phyloP scores from a whole-genome alignment of 1,139 yeast genomes.

The Diutina scorzettiae region DNA sequence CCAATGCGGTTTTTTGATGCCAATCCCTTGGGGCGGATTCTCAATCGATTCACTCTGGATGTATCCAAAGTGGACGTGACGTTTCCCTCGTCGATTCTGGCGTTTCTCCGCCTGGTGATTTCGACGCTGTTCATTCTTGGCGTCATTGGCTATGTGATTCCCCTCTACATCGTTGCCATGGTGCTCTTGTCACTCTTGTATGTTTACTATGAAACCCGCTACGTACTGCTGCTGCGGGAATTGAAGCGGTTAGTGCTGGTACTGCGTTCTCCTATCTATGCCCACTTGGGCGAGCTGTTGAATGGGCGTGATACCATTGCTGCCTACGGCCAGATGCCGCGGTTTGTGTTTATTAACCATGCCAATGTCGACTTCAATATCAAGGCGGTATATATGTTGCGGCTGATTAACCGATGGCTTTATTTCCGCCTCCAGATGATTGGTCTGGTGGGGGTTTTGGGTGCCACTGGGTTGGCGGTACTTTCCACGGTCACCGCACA shows the following conservation, averaged over 20 bases:
- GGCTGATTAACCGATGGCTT: slow-evolving; percentile 62
- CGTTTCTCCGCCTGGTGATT: slow-evolving; percentile 27
- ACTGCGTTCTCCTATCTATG: slow-evolving; percentile 49
- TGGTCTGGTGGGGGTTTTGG: slow-evolving; percentile 51
- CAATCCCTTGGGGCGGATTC: slow-evolving; percentile 21
- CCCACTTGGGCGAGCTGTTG: slow-evolving; percentile 51
- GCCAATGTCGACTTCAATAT: slow-evolving; percentile 54
- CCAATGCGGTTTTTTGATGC: slow-evolving; percentile 23
- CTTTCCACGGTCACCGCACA: slow-evolving; percentile 12
- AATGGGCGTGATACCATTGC: slow-evolving; percentile 49
- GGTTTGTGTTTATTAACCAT: slow-evolving; percentile 44
- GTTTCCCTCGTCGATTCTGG: slow-evolving; percentile 33
- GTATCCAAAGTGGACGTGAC: slow-evolving; percentile 47
- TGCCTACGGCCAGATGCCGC: slow-evolving; percentile 39
- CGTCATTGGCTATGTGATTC: slow-evolving; percentile 24
- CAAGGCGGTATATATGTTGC: slow-evolving; percentile 42
- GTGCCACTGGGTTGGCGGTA: slow-evolving; percentile 46
- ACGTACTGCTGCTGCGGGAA: slow-evolving; percentile 43
- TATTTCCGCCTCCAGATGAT: slow-evolving; percentile 56
- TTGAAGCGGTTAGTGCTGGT: slow-evolving; percentile 41
- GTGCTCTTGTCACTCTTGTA: slow-evolving; percentile 30
- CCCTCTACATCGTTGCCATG: slow-evolving; percentile 34
- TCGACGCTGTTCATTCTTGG: slow-evolving; percentile 42
- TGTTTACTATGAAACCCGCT: slow-evolving; percentile 39
- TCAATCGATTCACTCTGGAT: slow-evolving; percentile 54